phyloP scores from a whole-genome alignment of 1,284 basidiomycete species.

The Cryptococcus amylolentus region DNA sequence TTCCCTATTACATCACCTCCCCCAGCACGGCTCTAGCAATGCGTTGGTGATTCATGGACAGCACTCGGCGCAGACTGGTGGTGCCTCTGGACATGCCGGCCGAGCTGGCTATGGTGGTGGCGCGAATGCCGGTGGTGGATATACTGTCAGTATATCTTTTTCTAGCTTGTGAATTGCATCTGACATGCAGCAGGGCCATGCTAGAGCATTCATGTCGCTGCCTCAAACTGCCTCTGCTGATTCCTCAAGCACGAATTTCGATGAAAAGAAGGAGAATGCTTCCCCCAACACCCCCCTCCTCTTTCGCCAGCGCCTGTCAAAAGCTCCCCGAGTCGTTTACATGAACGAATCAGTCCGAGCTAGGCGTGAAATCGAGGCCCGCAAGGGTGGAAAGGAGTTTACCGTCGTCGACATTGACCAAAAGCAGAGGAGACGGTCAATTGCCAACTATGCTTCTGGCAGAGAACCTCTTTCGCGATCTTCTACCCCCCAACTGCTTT shows the following conservation, averaged over 20 bases:
- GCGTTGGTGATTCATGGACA: slow-evolving; percentile 21
- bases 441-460: slow-evolving; percentile 3
- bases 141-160: slow-evolving; percentile 30
- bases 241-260: slow-evolving; percentile 21
- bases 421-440: slow-evolving; percentile 5
- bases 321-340: slow-evolving; percentile 14
- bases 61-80: slow-evolving; percentile 19
- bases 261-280: slow-evolving; percentile 22
- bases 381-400: slow-evolving; percentile 25
- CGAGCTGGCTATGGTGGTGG: slow-evolving; percentile 38
- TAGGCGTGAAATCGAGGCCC: slow-evolving; percentile 15
- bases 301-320: slow-evolving; percentile 19
- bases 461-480: background rate
- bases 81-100: slow-evolving; percentile 13
- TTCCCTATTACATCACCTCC: slow-evolving; percentile 46
- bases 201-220: slow-evolving; percentile 41
- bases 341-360: slow-evolving; percentile 1
- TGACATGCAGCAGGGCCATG: slow-evolving; percentile 30
- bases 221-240: slow-evolving; percentile 31
- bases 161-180: background rate
- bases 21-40: slow-evolving; percentile 25
- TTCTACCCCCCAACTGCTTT: background rate
- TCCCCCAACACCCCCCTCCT: slow-evolving; percentile 8
- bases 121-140: slow-evolving; percentile 36
- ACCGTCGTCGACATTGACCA: slow-evolving; percentile 21